Base-by-base conservation (phyloP, 2,329 filamentous ascomycete genomes). In the Ambrosiella beaveri region DNA sequence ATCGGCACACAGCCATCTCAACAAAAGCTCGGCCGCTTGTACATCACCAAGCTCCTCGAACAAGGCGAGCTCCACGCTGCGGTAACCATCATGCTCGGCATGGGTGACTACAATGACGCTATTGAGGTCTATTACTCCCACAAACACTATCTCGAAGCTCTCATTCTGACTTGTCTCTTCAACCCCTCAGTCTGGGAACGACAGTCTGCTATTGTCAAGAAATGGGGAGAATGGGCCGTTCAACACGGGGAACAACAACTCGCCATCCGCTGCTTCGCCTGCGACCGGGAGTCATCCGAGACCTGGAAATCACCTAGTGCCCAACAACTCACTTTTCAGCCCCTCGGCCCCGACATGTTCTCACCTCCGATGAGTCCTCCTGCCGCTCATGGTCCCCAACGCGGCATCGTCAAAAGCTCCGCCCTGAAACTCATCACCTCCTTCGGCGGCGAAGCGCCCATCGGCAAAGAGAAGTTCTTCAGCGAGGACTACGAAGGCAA, bases 71-170 rank as follows among this genome's bases (percentile, higher is more conserved):
- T 96, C 1, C 90, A 98, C 66, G 88, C 88, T 0, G 89, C 93
- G 4, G 90, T 89, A 15, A 91, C 91, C 0, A 91, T 97, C 62
- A 81, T 98, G 69, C 81, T 98, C 39, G 89, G 90, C 12, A 82
- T 98, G 70, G 90, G 90, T 1, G 91, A 97, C 66, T 77, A 87
- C 64, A 91, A 94, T 63, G 91, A 98, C 68, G 93, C 93, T 0
- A 90, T 98, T 61, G 93, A 98, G 69, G 85, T 96, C 37, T 98
- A 98, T 65, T 81, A 95, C 38, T 95, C 90, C 9, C 88, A 93
- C 63, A 88, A 85, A 68, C 84, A 84, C 65, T 95, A 85, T 68
- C 86, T 98, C 84, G 93, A 98, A 71, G 91, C 93, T 1, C 76
- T 97, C 38, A 79, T 98, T 12, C 76, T 98, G 63, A 86, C 89